Base-by-base conservation (phyloP, 768 basidiomycete species). In the Tricholoma matsutake region DNA sequence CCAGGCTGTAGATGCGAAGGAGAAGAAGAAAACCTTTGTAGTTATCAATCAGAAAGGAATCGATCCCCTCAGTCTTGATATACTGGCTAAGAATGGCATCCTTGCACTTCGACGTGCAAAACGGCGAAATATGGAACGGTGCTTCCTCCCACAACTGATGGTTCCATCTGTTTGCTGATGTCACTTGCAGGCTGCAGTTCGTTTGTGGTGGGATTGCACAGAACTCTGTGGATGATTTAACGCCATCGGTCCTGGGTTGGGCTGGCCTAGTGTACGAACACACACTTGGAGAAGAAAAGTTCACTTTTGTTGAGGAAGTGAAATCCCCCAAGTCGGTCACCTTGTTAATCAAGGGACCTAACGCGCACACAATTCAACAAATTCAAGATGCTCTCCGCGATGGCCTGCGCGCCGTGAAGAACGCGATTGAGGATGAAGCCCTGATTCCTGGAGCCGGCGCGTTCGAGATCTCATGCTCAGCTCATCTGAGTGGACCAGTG, bases 41-140 rank as follows among this genome's bases (percentile, higher is more conserved):
- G 75, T 98, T 58, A 89, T 99, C 77, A 99, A 98, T 75, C 97
- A 99, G 76, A 99, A 99, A 76, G 97, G 97, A 64, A 99, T 99
- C 65, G 97, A 99, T 74, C 97, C 97, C 6, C 84, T 99, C 72
- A 93, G 91, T 68, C 82, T 99, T 59, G 97, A 99, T 75, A 88
- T 98, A 43, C 80, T 99, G 41, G 95, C 93, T 47, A 98, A 98
- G 82, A 92, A 94, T 74, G 96, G 95, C 11, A 98, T 99, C 64
- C 76, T 99, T 60, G 96, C 94, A 20, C 83, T 99, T 55, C 85
- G 97, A 63, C 83, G 97, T 62, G 97, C 97, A 16, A 99, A 99
- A 81, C 83, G 97, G 71, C 87, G 97, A 69, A 99, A 99, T 72
- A 98, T 99, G 97, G 97, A 99, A 75, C 82, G 96, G 94, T 94